phyloP scores from a whole-genome alignment of 768 basidiomycete genomes.

The Agrocybe pediades region DNA sequence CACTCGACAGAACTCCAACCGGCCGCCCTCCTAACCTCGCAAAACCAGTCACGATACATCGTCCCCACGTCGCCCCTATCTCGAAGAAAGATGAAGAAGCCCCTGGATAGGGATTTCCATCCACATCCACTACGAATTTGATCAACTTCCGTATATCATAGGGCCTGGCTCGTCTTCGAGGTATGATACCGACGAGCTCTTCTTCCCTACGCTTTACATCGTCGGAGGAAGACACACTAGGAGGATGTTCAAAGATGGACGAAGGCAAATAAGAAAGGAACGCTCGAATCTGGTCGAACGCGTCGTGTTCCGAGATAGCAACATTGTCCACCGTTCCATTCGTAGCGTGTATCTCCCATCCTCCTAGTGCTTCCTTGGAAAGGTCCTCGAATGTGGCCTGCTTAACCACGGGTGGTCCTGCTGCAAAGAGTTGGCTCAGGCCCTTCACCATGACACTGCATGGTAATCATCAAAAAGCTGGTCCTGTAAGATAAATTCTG shows the following conservation, averaged over 20 bases:
- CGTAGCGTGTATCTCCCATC: conserved; percentile 37
- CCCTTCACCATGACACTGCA: conserved; percentile 43
- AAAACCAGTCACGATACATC: conserved; percentile 39
- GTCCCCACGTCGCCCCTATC: conserved; percentile 39
- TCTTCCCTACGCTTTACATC: conserved; percentile 32
- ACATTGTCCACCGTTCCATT: conserved; percentile 40
- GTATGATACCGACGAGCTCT: conserved; percentile 36
- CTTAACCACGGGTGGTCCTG: conserved; percentile 37
- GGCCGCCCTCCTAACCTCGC: conserved; percentile 36
- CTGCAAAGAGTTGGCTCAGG: conserved; percentile 36
- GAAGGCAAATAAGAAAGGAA: conserved; percentile 43
- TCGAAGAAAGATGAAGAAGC: conserved; percentile 34
- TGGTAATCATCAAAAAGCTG: background rate
- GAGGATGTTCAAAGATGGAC: conserved; percentile 37
- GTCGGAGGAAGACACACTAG: conserved; percentile 25
- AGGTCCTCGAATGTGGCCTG: conserved; percentile 38
- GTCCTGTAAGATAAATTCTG: background rate
- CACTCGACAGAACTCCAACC: conserved; percentile 37
- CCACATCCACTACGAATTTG: conserved; percentile 32
- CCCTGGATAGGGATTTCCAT: conserved; percentile 16
- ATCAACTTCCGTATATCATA: conserved; percentile 39
- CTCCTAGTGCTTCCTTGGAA: conserved; percentile 36
- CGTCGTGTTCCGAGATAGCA: conserved; percentile 36
- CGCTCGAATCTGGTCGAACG: conserved; percentile 33
- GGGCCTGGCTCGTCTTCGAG: conserved; percentile 32